Evolutionary conservation across 805 yeast genomes (phyloP), one percentile per base, ranked within the genome.

Genomic region (Kluyveromyces nonfermentans): DNA sequence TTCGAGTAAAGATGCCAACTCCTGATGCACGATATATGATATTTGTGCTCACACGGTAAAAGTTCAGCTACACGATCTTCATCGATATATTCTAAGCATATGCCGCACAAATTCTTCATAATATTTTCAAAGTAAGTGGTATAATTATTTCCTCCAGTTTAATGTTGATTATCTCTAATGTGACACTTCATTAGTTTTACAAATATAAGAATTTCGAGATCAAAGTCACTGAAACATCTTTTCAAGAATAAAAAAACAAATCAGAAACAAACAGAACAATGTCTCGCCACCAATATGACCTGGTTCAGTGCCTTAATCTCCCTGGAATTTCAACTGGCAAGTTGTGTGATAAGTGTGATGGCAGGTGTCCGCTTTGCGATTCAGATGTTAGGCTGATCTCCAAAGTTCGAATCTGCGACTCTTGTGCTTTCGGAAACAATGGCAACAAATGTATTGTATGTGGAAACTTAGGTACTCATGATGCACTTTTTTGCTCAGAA

Each of bases 231-330:
- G 30, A 25, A 25, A 14, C 4, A 10, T 14, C 9, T 25, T 25
- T 25, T 25, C 9, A 25, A 25, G 12, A 25, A 14, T 10, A 3
- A 25, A 4, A 10, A 25, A 14, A 25, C 30, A 10, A 6, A 25
- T 25, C 30, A 25, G 12, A 25, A 25, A 25, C 30, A 6, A 25
- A 25, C 4, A 25, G 7, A 9, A 28, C 9, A 8, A 87, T 88
- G 96, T 85, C 95, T 2, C 80, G 93, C 43, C 96, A 88, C 62
- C 95, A 88, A 63, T 78, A 80, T 41, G 97, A 89, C 58, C 71
- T 88, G 20, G 75, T 84, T 2, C 78, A 82, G 68, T 89, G 97
- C 58, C 68, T 84, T 73, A 85, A 82, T 58, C 93, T 78, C 53
- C 87, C 96, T 1, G 97, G 97, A 0, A 73, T 78, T 0, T 64